A percentile compares a stretch with the other conserved stretches of the same genome.
These are phyloP conservation scores for Centaurea solstitialis DNA, from an alignment of 129 eudicot genomes.

Conservation along the genomic window DNA sequence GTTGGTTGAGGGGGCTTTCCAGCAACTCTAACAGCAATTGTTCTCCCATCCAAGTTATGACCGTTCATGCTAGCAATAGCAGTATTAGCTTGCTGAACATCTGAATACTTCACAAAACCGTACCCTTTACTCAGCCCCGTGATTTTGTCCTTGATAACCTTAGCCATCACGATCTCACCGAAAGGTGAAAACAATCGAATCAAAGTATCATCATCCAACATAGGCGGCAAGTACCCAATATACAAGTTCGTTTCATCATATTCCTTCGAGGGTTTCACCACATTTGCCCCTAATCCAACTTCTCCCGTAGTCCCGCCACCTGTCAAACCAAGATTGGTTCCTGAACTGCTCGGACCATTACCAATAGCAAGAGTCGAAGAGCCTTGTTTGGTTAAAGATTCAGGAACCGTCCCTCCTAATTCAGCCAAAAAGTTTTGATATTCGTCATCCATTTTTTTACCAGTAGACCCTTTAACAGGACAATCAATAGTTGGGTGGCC, in stretches of 20 bases:
- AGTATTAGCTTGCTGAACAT: slow-evolving; percentile 69
- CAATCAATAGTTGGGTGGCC: slow-evolving; percentile 93
- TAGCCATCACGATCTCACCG: slow-evolving; percentile 84
- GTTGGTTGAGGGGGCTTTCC: slow-evolving; percentile 84
- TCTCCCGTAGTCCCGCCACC: slow-evolving; percentile 22
- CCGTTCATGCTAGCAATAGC: slow-evolving; percentile 87
- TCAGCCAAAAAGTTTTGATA: slow-evolving; percentile 82
- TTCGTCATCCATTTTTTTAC: slow-evolving; percentile 94
- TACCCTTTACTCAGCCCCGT: slow-evolving; percentile 79
- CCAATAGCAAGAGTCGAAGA: slow-evolving; percentile 51
- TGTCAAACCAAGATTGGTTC: slow-evolving; percentile 50
- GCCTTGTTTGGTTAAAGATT: slow-evolving; percentile 39
- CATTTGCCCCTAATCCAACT: slow-evolving; percentile 25
- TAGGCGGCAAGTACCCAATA: slow-evolving; percentile 78
- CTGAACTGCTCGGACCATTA: slow-evolving; percentile 55
- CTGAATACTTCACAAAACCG: slow-evolving; percentile 80
- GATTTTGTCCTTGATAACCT: slow-evolving; percentile 72
- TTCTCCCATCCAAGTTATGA: slow-evolving; percentile 66
- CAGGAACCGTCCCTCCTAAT: slow-evolving; percentile 79
- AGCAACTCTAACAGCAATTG: slow-evolving; percentile 84
- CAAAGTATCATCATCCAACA: slow-evolving; percentile 73
- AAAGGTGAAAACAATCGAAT: slow-evolving; percentile 61
- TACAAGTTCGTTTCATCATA: slow-evolving; percentile 80
- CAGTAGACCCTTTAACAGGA: slow-evolving; percentile 75
- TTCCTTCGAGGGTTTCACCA: slow-evolving; percentile 54